Conservation (phyloP, 169 alveolate genomes). For the Babesia gibsoni region DNA sequence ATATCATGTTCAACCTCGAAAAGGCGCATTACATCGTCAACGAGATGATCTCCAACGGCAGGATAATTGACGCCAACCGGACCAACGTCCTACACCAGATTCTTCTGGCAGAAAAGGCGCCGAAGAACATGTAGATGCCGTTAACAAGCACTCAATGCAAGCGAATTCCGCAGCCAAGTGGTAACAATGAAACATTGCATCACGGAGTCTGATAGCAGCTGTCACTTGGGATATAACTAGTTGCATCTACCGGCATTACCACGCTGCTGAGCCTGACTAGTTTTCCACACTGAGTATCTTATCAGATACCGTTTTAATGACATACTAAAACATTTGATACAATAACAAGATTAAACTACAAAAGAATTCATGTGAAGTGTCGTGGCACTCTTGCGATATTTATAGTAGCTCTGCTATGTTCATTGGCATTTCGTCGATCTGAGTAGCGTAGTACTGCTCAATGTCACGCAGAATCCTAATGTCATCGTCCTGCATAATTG, state of each 20-base stretch:
- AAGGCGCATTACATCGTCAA: conserved; percentile 97
- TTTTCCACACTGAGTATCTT: too few relatives aligned
- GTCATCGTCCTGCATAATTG: conserved; percentile 85
- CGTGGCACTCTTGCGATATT: conserved; percentile 6
- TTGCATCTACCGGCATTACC: too few relatives aligned
- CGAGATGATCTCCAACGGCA: conserved; percentile 95
- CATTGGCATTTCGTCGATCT: conserved; percentile 99
- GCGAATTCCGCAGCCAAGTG: too few relatives aligned
- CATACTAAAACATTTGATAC: too few relatives aligned
- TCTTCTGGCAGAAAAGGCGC: conserved; percentile 28
- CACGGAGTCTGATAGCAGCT: too few relatives aligned
- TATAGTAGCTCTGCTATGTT: conserved; percentile 64
- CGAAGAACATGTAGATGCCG: not conserved
- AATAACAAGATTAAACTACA: too few relatives aligned
- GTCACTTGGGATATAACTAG: too few relatives aligned
- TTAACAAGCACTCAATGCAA: too few relatives aligned
- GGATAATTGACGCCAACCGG: conserved; percentile 91
- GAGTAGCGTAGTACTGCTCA: conserved; percentile 96
- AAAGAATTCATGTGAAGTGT: too few relatives aligned
- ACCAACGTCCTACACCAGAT: conserved; percentile 77
- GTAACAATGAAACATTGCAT: too few relatives aligned
- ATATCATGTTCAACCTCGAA: conserved; percentile 95
- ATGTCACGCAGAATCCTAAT: conserved; percentile 93
- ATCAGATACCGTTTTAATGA: too few relatives aligned
- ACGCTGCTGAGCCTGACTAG: too few relatives aligned